These are phyloP conservation scores for Cercophora newfieldiana DNA, from an alignment of 495 filamentous ascomycete genomes.

Conservation along the genomic window DNA sequence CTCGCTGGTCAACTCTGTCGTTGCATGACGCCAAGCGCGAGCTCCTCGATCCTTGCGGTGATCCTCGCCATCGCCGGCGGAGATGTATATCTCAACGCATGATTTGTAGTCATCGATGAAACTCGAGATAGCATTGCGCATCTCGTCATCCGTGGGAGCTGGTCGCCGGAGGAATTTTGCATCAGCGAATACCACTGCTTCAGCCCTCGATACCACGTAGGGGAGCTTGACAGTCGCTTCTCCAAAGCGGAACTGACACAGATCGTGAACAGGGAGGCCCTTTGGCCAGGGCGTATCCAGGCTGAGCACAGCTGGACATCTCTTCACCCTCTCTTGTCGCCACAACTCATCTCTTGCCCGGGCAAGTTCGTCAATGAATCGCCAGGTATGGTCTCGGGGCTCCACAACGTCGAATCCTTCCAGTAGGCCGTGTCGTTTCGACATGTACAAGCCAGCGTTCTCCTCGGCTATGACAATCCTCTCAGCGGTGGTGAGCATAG, in stretches of 20 bases:
- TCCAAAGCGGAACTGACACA: neutral
- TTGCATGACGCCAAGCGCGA: conserved; percentile 23
- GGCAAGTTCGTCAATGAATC: conserved; percentile 27
- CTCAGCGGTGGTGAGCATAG: conserved; percentile 25
- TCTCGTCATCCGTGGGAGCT: conserved; percentile 18
- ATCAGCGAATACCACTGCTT: conserved; percentile 22
- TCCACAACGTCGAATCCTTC: neutral
- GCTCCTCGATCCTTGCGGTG: conserved; percentile 4
- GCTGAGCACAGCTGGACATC: conserved; percentile 6
- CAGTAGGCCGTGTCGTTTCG: neutral
- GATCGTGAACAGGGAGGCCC: conserved; percentile 26
- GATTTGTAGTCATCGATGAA: conserved; percentile 26
- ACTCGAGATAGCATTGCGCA: conserved; percentile 11
- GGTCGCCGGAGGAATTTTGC: conserved; percentile 9
- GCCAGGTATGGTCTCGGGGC: conserved; percentile 6
- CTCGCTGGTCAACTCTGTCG: conserved; percentile 11
- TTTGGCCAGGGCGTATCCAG: conserved; percentile 23
- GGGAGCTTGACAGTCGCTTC: conserved; percentile 13
- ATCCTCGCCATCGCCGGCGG: neutral
- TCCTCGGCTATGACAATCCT: conserved; percentile 18
- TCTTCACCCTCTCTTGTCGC: conserved; percentile 16
- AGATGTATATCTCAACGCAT: conserved; percentile 22
- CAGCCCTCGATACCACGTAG: conserved; percentile 20
- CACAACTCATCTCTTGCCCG: conserved; percentile 27
- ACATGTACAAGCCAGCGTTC: neutral